Evolutionary conservation across 2,329 filamentous ascomycete genomes (phyloP), one percentile per base, ranked within the genome.

Genomic region (Penicillium sp.): DNA sequence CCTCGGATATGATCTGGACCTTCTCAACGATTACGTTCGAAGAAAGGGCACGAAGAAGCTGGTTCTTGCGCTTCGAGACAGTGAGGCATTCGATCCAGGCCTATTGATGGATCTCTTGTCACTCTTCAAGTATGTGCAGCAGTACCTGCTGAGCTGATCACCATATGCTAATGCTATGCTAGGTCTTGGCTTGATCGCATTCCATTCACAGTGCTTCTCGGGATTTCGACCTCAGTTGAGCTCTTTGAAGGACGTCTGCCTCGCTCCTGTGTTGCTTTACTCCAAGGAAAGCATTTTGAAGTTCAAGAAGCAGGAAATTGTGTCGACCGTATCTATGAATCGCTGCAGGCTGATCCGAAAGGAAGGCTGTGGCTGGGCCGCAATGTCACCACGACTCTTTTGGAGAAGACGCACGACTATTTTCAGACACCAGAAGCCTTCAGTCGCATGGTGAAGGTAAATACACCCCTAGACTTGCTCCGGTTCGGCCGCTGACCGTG

Each of bases 161-260:
- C 6, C 11, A 43, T 18, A 37, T 35, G 18, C 53, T 73, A 75
- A 65, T 75, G 53, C 49, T 22, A 50, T 43, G 49, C n/a, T 60
- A 84, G 82, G 61, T 84, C 81, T 18, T 88, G 86, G 86, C 75
- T 80, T 47, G 82, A 87, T 66, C 83, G 86, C 31, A 83, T 88
- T 54, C 84, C 85, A 0, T 83, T 88, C 58, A 79, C 85, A 2
- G 73, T 86, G 3, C 71, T 88, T 3, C 82, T 88, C 55, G 84
- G 83, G 14, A 81, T 88, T 50, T 84, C 84, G n/a, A 88, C 86
- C 0, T 87, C 85, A 2, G 78, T 85, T 11, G 85, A 87, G 50
- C 80, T 85, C 18, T 84, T 89, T 55, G 84, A 88, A 67, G 80
- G 82, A 44, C 79, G 85, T 50, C 72, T 89, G 4, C 80, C 85